Conservation (phyloP, 257 asterid genomes). For the Jasminum sambac region DNA sequence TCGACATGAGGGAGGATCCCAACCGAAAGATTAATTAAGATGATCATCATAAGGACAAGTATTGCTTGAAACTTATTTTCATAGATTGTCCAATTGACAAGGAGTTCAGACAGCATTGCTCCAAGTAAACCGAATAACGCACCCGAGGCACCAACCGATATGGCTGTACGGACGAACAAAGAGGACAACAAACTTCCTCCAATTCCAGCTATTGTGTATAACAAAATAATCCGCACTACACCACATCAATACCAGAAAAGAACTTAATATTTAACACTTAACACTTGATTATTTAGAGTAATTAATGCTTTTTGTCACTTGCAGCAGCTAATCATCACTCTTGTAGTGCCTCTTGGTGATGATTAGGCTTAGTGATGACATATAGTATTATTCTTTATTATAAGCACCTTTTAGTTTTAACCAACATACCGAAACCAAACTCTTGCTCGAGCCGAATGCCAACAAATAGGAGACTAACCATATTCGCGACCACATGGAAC, state of each 20-base stretch:
- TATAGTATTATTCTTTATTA: no score
- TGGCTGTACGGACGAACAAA: conserved; percentile 52
- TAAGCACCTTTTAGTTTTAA: no score
- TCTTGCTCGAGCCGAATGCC: conserved; percentile 69
- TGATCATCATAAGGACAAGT: conserved; percentile 60
- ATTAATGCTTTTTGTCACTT: no score
- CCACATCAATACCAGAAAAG: neutral
- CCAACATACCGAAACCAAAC: conserved; percentile 58
- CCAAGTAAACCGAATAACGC: conserved; percentile 89
- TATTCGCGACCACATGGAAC: conserved; percentile 57
- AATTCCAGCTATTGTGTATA: conserved; percentile 63
- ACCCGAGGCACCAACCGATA: conserved; percentile 94
- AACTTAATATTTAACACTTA: neutral
- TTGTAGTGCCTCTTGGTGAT: no score
- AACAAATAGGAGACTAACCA: conserved; percentile 61
- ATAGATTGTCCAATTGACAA: conserved; percentile 79
- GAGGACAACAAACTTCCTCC: conserved; percentile 81
- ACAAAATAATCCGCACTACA: conserved; percentile 62
- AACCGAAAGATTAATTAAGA: conserved; percentile 67
- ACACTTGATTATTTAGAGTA: no score
- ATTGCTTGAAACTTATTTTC: conserved; percentile 78
- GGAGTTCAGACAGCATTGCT: conserved; percentile 84
- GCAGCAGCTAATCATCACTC: no score
- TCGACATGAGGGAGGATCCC: conserved; percentile 98
- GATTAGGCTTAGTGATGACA: no score